A percentile compares a stretch with the other conserved stretches of the same genome.
Evolutionary conservation across 139 green algal genomes (phyloP).

Genomic region (Chlamydomonas eustigma): DNA sequence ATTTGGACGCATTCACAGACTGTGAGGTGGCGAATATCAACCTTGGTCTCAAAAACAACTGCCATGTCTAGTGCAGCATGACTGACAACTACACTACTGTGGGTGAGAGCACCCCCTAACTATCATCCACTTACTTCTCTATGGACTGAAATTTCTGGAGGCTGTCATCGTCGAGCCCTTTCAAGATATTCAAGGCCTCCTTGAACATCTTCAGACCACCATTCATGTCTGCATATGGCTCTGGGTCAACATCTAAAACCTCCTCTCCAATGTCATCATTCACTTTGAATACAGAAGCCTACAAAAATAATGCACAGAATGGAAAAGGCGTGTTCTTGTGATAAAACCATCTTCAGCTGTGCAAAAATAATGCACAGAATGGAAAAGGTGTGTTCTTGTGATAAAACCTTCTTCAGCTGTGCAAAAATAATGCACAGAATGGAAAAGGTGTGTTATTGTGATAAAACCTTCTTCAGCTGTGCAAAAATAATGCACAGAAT

Average conservation of each 20-base stretch:
- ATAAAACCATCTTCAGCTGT: too few species aligned
- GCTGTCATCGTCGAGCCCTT: conserved; percentile 18
- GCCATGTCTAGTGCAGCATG: too few species aligned
- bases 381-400: neutral
- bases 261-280: conserved; percentile 13
- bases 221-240: conserved; percentile 20
- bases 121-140: conserved; percentile 11
- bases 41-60: too few species aligned
- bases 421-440: neutral
- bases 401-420: neutral
- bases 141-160: conserved; percentile 22
- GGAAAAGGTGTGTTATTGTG: neutral
- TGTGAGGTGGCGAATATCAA: too few species aligned
- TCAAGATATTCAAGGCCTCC: conserved; percentile 23
- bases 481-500: neutral
- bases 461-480: neutral
- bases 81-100: too few species aligned
- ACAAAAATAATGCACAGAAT: neutral
- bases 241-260: conserved; percentile 16
- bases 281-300: neutral
- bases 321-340: neutral
- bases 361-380: neutral
- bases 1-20: too few species aligned
- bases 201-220: conserved; percentile 31
- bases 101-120: too few species aligned